Percentiles rank a stretch among this genome's conserved stretches.
Evolutionary conservation across 352 stramenopile species (phyloP).

Genomic region (Elongisporangium prolatum): DNA sequence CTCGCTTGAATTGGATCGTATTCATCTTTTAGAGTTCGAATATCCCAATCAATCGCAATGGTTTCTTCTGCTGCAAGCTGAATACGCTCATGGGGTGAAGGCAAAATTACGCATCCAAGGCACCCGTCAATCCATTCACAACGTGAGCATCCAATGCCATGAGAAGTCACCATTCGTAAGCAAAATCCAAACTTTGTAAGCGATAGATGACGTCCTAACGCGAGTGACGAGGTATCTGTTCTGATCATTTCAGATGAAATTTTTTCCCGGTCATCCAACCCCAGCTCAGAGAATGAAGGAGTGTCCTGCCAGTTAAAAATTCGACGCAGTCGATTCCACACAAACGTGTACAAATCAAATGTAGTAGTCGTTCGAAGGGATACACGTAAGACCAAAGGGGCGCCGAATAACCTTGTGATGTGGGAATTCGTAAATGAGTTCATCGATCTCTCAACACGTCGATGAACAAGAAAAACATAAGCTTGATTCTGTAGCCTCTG

Average conservation of each 20-base stretch:
- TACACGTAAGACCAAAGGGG: conserved; percentile 67
- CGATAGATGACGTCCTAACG: conserved; percentile 56
- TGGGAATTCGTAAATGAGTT: conserved; percentile 80
- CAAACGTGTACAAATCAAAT: conserved; percentile 71
- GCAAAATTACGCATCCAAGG: conserved; percentile 76
- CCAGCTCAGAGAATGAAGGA: not conserved
- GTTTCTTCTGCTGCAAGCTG: conserved; percentile 70
- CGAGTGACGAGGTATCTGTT: conserved; percentile 49
- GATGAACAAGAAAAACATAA: conserved; percentile 80
- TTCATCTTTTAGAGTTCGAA: conserved; percentile 80
- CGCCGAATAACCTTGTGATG: conserved; percentile 74
- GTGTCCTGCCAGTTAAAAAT: conserved; percentile 81
- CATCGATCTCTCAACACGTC: conserved; percentile 73
- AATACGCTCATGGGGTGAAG: conserved; percentile 36
- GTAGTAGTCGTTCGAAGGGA: conserved; percentile 54
- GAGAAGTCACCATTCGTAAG: conserved; percentile 72
- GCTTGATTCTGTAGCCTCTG: conserved; percentile 43
- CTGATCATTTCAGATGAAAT: conserved; percentile 7
- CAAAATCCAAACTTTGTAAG: conserved; percentile 82
- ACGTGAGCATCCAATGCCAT: conserved; percentile 80
- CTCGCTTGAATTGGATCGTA: conserved; percentile 84
- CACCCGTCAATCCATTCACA: conserved; percentile 88
- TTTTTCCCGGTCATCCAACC: not conserved
- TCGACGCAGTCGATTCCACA: conserved; percentile 72
- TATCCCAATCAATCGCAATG: conserved; percentile 88